These are phyloP conservation scores for Metschnikowia sp. DNA, from an alignment of 805 yeast species.

Conservation along the genomic window DNA sequence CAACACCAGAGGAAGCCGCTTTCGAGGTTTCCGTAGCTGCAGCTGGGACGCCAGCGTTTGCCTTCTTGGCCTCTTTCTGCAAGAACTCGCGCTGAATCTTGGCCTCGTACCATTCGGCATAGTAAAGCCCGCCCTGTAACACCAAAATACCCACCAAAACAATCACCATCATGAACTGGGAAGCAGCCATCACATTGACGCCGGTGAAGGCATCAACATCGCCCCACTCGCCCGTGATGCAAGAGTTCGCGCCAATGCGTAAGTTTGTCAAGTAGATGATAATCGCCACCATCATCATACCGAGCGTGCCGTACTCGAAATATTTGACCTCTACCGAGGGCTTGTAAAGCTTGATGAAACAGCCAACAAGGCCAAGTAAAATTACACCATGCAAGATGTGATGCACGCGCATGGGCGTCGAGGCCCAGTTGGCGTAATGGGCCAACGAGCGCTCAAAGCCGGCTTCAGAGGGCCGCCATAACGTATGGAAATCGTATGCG, in stretches of 20 bases:
- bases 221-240: slow-evolving; percentile 81
- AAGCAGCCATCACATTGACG: slow-evolving; percentile 86
- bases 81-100: slow-evolving; percentile 32
- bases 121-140: slow-evolving; percentile 86
- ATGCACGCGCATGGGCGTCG: slow-evolving; percentile 55
- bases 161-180: slow-evolving; percentile 70
- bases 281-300: slow-evolving; percentile 65
- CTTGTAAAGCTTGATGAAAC: slow-evolving; percentile 73
- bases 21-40: neutral
- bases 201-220: slow-evolving; percentile 87
- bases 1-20: slow-evolving; percentile 9
- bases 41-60: slow-evolving; percentile 2
- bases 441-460: slow-evolving; percentile 58
- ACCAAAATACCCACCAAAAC: slow-evolving; percentile 74
- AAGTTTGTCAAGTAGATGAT: slow-evolving; percentile 85
- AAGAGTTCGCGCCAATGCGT: slow-evolving; percentile 71
- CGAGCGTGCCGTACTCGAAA: slow-evolving; percentile 86
- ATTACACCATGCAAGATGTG: slow-evolving; percentile 61
- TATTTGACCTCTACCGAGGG: slow-evolving; percentile 82
- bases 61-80: slow-evolving; percentile 25
- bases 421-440: slow-evolving; percentile 76
- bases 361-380: slow-evolving; percentile 66
- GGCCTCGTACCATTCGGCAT: slow-evolving; percentile 64
- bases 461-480: slow-evolving; percentile 58
- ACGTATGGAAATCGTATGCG: slow-evolving; percentile 75